These are phyloP conservation scores for Penicillium verrucosum DNA, from an alignment of 2,329 filamentous ascomycete genomes.

Conservation along the genomic window DNA sequence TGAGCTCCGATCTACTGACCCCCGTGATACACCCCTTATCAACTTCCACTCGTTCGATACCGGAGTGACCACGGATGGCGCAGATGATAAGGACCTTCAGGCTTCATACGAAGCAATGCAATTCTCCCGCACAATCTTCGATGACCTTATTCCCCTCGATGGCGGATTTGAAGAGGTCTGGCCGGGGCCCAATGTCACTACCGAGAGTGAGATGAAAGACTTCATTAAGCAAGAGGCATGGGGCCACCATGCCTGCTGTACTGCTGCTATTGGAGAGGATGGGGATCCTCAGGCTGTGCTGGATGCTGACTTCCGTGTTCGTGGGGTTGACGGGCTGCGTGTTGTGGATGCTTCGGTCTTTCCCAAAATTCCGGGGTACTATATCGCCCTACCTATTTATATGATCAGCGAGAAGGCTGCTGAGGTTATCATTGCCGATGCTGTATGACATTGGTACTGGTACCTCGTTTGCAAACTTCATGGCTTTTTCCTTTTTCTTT, in stretches of 20 bases:
- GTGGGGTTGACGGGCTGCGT: conserved; percentile 53
- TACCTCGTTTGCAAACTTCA: neutral
- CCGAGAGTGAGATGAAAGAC: conserved; percentile 46
- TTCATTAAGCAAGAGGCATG: conserved; percentile 52
- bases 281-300: conserved; percentile 54
- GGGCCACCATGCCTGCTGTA: conserved; percentile 57
- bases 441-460: neutral
- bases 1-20: conserved; percentile 57
- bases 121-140: conserved; percentile 50
- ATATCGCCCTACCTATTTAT: conserved; percentile 52
- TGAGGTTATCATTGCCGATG: conserved; percentile 48
- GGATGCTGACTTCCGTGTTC: conserved; percentile 55
- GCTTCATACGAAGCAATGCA: conserved; percentile 57
- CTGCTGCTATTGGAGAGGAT: conserved; percentile 53
- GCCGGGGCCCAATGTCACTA: conserved; percentile 43
- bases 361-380: conserved; percentile 55
- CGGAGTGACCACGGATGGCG: conserved; percentile 36
- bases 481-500: neutral
- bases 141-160: conserved; percentile 41
- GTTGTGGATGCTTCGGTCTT: conserved; percentile 62
- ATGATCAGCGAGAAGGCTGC: conserved; percentile 62
- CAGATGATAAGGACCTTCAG: conserved; percentile 50
- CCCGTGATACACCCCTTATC: conserved; percentile 61
- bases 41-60: conserved; percentile 56
- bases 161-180: conserved; percentile 46